Evolutionary conservation across 192 early-diverging fungal genomes (phyloP).

Genomic region (Coemansia sp.): DNA sequence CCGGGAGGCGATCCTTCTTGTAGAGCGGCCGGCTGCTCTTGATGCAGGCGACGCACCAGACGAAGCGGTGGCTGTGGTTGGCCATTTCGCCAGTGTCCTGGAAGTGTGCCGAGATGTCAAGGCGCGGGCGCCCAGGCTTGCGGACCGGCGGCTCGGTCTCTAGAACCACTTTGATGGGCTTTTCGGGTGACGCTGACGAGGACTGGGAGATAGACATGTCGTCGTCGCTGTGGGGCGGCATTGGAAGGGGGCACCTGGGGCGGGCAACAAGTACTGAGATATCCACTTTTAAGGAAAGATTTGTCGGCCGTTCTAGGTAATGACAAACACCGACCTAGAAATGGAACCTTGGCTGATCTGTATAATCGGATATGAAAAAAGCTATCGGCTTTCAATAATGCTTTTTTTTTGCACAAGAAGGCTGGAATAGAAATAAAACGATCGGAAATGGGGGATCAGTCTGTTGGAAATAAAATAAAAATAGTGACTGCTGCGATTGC

Average conservation of each 20-base stretch:
- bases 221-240: slow-evolving; percentile 39
- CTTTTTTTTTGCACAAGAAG: not conserved
- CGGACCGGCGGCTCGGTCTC: slow-evolving; percentile 52
- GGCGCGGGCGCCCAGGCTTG: slow-evolving; percentile 53
- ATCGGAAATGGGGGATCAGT: not conserved
- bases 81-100: slow-evolving; percentile 58
- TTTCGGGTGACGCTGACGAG: slow-evolving; percentile 24
- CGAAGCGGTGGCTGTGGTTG: slow-evolving; percentile 55
- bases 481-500: no score
- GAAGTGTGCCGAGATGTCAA: slow-evolving; percentile 53
- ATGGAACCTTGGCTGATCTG: not conserved
- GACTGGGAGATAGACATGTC: slow-evolving; percentile 20
- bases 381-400: slow-evolving; percentile 5
- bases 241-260: slow-evolving; percentile 22
- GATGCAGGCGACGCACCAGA: slow-evolving; percentile 55
- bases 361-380: not conserved
- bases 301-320: slow-evolving; percentile 1
- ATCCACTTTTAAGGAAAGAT: slow-evolving; percentile 35
- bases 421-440: slow-evolving; percentile 1
- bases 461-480: no score
- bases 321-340: not conserved
- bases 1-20: slow-evolving; percentile 47
- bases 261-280: slow-evolving; percentile 39
- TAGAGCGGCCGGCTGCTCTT: slow-evolving; percentile 48
- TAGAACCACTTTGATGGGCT: slow-evolving; percentile 36